These are phyloP conservation scores for Stellera chamaejasme DNA, from an alignment of 345 rosid genomes.

Conservation along the genomic window DNA sequence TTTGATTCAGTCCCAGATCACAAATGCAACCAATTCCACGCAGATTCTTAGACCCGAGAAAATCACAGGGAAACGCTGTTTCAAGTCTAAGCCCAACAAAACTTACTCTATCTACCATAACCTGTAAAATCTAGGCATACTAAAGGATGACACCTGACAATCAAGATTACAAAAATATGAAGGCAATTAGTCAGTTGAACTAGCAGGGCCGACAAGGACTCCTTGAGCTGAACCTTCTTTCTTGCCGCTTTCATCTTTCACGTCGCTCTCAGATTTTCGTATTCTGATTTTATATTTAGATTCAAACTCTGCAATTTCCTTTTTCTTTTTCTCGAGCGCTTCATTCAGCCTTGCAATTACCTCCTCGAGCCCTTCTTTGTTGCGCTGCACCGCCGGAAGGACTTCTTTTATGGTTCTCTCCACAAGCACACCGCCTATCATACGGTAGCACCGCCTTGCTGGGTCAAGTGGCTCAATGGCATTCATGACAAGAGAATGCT, in stretches of 20 bases:
- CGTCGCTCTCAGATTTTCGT: constrained; percentile 41
- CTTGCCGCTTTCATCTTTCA: constrained; percentile 37
- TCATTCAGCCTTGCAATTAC: constrained; percentile 76
- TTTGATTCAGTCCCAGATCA: no score
- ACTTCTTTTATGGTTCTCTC: constrained; percentile 93
- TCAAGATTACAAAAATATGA: not conserved
- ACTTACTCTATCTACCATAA: no score
- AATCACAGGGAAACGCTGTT: no score
- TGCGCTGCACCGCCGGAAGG: constrained; percentile 89
- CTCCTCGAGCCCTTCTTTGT: constrained; percentile 91
- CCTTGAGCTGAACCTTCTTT: constrained; percentile 94
- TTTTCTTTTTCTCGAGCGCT: constrained; percentile 77
- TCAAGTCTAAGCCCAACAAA: no score
- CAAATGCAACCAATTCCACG: no score
- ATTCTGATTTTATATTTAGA: constrained; percentile 83
- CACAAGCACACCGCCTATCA: constrained; percentile 93
- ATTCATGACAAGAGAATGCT: constrained; percentile 76
- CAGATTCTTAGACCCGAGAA: no score
- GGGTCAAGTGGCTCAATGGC: constrained; percentile 87
- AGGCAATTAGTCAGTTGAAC: constrained; percentile 31
- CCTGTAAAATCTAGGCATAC: no score
- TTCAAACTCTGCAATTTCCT: constrained; percentile 71
- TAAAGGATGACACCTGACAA: no score
- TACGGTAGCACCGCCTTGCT: constrained; percentile 73
- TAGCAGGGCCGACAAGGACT: constrained; percentile 89